These are phyloP conservation scores for Pinguiococcus pyrenoidosus DNA, from an alignment of 108 stramenopile genomes.

Conservation along the genomic window DNA sequence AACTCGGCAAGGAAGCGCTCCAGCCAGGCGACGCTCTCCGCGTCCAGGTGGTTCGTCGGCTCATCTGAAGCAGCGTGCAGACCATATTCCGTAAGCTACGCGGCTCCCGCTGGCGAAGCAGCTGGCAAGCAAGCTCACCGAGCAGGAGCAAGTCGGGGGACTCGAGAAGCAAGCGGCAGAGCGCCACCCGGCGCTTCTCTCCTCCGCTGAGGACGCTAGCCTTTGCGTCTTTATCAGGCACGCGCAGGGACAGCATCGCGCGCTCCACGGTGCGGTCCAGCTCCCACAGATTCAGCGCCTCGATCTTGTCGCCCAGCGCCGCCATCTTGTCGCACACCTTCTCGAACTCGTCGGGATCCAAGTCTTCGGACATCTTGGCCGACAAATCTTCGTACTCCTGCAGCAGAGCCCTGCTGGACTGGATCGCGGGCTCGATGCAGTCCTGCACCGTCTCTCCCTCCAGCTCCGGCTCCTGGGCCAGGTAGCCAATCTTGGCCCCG, in stretches of 20 bases:
- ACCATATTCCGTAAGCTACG: too few relatives aligned
- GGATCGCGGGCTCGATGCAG: slow-evolving; percentile 21
- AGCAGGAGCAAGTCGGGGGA: slow-evolving; percentile 21
- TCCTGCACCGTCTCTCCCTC: slow-evolving; percentile 27
- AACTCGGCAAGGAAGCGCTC: slow-evolving; percentile 60
- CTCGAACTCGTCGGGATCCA: too few relatives aligned
- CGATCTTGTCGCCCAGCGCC: slow-evolving; percentile 19
- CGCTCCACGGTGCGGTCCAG: slow-evolving; percentile 24
- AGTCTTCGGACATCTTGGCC: too few relatives aligned
- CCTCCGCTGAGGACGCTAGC: too few relatives aligned
- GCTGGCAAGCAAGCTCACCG: slow-evolving; percentile 17
- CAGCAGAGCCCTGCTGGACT: slow-evolving; percentile 13
- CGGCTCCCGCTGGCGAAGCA: too few relatives aligned
- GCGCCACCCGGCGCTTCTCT: slow-evolving; percentile 18
- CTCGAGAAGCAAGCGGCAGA: slow-evolving; percentile 23
- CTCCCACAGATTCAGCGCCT: slow-evolving; percentile 29
- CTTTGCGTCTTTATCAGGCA: too few relatives aligned
- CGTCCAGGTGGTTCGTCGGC: slow-evolving; percentile 23
- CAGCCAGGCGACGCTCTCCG: slow-evolving; percentile 27
- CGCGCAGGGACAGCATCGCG: slow-evolving; percentile 30
- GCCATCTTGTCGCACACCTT: slow-evolving; percentile 15
- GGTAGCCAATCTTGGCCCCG: slow-evolving; percentile 22
- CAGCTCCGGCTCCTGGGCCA: slow-evolving; percentile 26
- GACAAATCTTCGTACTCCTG: slow-evolving; percentile 21
- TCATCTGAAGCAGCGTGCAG: not conserved